Base-by-base conservation (phyloP, 2,329 filamentous ascomycete species). In the Zasmidium cellare region DNA sequence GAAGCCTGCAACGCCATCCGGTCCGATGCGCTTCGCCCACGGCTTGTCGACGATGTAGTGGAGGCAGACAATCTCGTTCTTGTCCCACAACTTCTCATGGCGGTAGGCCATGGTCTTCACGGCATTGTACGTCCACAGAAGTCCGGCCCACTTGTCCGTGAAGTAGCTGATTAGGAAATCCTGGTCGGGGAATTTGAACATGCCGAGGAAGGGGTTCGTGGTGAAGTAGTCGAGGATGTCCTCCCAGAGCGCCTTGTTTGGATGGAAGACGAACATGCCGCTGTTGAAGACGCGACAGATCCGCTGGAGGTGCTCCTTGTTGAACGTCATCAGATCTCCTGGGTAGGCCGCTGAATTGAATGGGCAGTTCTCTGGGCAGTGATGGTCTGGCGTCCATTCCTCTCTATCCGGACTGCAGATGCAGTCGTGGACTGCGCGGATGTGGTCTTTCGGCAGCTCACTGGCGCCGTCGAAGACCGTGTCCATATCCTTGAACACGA, bases 41-140 rank as follows among this genome's bases (percentile, higher is more conserved):
- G 80, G 81, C 68, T 83, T 83, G 62, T 82, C 80, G 6, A 82
- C 79, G 51, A 83, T 81, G 52, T 82, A 83, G 62, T 83, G 80
- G 31, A 82, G 57, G 3, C 77, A 76, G 0, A 76, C 72, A 3
- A 82, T 75, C 19, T 76, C 72, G 2, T 75, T 72, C 54, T 80
- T 78, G 3, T 70, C 67, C 80, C 80, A 83, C 23, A 82, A 75
- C 35, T 77, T 74, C 3, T 68, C 56, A 60, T 83, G 80, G 76
- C 79, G 80, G 65, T 82, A 81, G 25, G 75, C 68, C 76, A 79
- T 80, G 9, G 80, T 82, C 68, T 82, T 82, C 14, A 82, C 69
- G 2, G 79, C 80, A 58, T 83, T 83, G 52, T 75, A 79, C 44
- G 76, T 76, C 79, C 79, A 83, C 1, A 72, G 72, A n/a, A 82